Evolutionary conservation across 306 rosid species (phyloP).

Genomic region (Canavalia ensiformis): DNA sequence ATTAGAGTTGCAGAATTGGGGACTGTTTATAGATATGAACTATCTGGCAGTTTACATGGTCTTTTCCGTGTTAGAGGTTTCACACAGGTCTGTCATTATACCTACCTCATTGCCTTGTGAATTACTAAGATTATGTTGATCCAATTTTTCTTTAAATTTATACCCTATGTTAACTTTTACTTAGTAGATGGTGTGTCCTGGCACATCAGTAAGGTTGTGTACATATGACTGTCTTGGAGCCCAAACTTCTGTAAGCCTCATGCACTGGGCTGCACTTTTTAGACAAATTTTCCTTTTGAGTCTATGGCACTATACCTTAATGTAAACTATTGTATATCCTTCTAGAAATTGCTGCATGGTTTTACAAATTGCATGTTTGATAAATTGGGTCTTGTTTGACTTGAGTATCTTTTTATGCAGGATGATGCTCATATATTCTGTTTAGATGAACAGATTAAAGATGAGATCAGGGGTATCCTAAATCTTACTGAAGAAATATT

Average conservation of each 20-base stretch:
- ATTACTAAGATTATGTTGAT: constrained; percentile 17
- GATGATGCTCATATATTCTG: constrained; percentile 99
- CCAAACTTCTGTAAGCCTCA: constrained; percentile 3
- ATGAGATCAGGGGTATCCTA: constrained; percentile 93
- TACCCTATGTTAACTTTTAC: constrained; percentile 21
- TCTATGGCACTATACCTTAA: constrained; percentile 26
- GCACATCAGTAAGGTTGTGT: constrained; percentile 33
- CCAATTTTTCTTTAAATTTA: constrained; percentile 8
- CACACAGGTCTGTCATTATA: constrained; percentile 73
- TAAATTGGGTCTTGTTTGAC: constrained; percentile 43
- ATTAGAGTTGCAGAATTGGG: constrained; percentile 94
- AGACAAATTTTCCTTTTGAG: not conserved
- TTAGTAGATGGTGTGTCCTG: not conserved
- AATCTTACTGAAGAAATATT: constrained; percentile 90
- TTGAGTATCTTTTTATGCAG: constrained; percentile 60
- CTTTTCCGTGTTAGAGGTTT: constrained; percentile 98
- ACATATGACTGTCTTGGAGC: not conserved
- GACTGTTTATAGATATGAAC: constrained; percentile 93
- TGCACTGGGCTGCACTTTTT: not conserved
- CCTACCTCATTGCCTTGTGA: constrained; percentile 40
- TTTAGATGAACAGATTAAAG: constrained; percentile 89
- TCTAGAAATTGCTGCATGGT: constrained; percentile 25
- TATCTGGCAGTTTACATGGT: constrained; percentile 97
- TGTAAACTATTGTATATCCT: constrained; percentile 31
- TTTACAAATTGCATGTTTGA: constrained; percentile 20